Evolutionary conservation across 306 rosid genomes (phyloP).

Genomic region (Pueraria montana): DNA sequence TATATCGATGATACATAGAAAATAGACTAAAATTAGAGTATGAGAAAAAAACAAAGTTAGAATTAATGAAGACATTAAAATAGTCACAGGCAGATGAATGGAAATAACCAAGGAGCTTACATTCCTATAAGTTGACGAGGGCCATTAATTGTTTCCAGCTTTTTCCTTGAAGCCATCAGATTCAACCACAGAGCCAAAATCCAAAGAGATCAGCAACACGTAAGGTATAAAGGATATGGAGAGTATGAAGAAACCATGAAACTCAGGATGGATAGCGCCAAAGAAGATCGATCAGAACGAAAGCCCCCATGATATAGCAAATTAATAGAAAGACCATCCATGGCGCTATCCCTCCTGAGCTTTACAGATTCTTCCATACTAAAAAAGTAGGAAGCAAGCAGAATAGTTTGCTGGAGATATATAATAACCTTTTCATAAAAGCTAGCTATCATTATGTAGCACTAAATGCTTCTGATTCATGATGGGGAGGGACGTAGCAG

Average conservation of each 20-base stretch:
- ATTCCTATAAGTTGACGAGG: neutral
- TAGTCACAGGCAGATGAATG: no score
- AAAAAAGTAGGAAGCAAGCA: neutral
- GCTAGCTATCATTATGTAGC: constrained; percentile 52
- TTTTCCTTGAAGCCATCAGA: neutral
- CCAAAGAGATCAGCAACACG: no score
- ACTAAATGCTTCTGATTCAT: constrained; percentile 59
- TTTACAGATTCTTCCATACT: constrained; percentile 65
- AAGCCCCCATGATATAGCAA: neutral
- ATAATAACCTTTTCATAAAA: neutral
- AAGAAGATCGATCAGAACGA: constrained; percentile 24
- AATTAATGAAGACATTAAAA: no score
- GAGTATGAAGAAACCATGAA: constrained; percentile 63
- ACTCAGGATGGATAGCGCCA: constrained; percentile 95
- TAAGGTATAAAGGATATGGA: neutral
- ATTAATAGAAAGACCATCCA: constrained; percentile 19
- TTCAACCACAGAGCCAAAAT: neutral
- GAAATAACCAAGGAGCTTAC: neutral
- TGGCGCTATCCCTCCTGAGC: constrained; percentile 99
- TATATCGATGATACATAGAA: no score
- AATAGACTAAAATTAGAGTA: no score
- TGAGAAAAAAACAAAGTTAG: no score
- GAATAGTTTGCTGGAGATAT: neutral
- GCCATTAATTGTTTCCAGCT: no score
- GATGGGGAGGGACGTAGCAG: constrained; percentile 60